Percentiles rank a stretch among this genome's conserved stretches.
These are phyloP conservation scores for Aureobasidium zeae DNA, from an alignment of 2,329 filamentous ascomycete genomes.

Conservation along the genomic window DNA sequence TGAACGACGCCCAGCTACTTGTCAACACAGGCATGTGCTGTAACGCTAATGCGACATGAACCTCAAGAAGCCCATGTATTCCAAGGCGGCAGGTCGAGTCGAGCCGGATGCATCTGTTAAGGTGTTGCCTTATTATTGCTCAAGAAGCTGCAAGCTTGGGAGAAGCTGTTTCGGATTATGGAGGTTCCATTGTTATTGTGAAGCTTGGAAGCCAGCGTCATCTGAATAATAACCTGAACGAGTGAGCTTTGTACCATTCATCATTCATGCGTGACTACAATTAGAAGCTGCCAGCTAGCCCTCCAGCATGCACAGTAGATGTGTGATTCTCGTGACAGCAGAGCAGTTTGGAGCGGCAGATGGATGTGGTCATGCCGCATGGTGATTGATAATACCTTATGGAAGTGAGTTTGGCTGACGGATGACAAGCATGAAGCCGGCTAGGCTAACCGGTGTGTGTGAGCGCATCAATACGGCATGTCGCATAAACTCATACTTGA, in stretches of 20 bases:
- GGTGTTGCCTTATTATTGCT: not conserved
- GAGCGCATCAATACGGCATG: not conserved
- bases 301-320: no score
- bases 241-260: no score
- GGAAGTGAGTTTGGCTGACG: not conserved
- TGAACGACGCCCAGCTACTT: not conserved
- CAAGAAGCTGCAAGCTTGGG: not conserved
- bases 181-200: no score
- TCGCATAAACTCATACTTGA: no score
- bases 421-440: constrained; percentile 5
- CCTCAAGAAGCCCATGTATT: not conserved
- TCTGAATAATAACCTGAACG: no score
- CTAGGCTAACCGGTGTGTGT: not conserved
- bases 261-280: no score
- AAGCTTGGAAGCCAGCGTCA: no score
- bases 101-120: not conserved
- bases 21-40: constrained; percentile 5
- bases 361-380: constrained; percentile 6
- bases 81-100: constrained; percentile 6
- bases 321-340: no score
- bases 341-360: no score
- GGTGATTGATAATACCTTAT: not conserved
- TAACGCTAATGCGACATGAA: constrained; percentile 10
- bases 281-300: no score
- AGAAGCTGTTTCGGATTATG: constrained; percentile 1